These are phyloP conservation scores for Eragrostis tef DNA, from an alignment of 202 grass and related monocot species.

Conservation along the genomic window DNA sequence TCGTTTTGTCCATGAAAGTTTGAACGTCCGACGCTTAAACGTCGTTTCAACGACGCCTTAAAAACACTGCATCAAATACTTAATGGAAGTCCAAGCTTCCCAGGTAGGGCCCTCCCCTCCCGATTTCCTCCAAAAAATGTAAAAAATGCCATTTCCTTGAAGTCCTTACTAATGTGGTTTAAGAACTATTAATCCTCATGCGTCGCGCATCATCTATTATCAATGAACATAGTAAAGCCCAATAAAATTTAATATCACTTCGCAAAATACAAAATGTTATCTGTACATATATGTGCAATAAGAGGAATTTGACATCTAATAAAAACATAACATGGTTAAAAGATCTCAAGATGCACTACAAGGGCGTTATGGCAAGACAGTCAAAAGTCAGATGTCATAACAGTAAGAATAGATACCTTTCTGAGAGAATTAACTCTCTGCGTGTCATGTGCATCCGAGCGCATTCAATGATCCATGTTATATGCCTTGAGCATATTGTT, in stretches of 20 bases:
- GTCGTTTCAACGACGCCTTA: too few relatives aligned
- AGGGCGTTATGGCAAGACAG: too few relatives aligned
- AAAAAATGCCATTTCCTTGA: background rate
- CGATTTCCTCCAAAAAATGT: background rate
- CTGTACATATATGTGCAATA: background rate
- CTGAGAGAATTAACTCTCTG: constrained; percentile 1
- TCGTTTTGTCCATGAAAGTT: too few relatives aligned
- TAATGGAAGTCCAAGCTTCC: too few relatives aligned
- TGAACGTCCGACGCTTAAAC: too few relatives aligned
- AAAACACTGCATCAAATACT: too few relatives aligned
- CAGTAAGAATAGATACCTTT: constrained; percentile 28
- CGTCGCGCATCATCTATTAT: background rate
- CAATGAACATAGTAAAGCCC: background rate
- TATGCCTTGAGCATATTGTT: background rate
- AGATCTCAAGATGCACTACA: background rate
- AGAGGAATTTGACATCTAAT: too few relatives aligned
- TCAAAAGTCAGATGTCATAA: background rate
- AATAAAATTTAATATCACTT: background rate
- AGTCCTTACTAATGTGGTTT: background rate
- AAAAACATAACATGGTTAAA: constrained; percentile 8
- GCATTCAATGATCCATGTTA: constrained; percentile 13
- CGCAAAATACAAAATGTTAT: constrained; percentile 20
- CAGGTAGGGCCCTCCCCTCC: too few relatives aligned
- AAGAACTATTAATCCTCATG: constrained; percentile 1
- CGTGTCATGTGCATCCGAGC: background rate